Evolutionary conservation across 805 yeast genomes (phyloP).

Genomic region (Priceomyces castillae): DNA sequence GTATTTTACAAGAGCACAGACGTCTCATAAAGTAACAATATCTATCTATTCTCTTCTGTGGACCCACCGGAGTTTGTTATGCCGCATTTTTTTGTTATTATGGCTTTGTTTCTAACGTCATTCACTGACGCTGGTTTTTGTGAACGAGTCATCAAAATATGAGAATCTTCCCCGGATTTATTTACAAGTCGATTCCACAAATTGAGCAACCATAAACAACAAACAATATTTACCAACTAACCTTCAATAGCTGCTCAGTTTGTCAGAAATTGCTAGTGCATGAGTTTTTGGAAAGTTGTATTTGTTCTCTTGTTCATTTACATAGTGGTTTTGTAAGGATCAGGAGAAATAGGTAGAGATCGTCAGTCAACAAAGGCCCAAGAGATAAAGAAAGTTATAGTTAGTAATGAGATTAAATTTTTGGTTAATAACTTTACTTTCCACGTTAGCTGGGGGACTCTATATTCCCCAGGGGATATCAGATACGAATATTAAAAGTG

Average conservation of each 20-base stretch:
- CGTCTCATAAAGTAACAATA: no score
- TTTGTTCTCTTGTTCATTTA: constrained; percentile 3
- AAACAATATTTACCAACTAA: background rate
- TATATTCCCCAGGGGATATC: constrained; percentile 1
- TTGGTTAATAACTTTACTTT: background rate
- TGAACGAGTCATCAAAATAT: background rate
- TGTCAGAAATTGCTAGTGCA: background rate
- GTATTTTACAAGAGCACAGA: no score
- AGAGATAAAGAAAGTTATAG: background rate
- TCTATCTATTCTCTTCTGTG: no score
- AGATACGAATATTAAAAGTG: background rate
- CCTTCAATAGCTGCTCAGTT: background rate
- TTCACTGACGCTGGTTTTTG: background rate
- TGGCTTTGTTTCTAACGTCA: background rate
- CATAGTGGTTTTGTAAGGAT: constrained; percentile 1
- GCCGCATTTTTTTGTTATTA: background rate
- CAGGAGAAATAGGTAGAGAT: background rate
- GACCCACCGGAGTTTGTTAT: no score
- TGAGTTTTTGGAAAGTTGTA: constrained; percentile 4
- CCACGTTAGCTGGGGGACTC: background rate
- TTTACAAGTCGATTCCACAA: background rate
- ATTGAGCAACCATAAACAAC: background rate
- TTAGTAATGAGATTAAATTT: constrained; percentile 1
- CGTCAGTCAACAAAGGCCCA: background rate
- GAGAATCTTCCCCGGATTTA: background rate